Base-by-base conservation (phyloP, 163 green algal genomes). In the Trebouxia gelatinosa region DNA sequence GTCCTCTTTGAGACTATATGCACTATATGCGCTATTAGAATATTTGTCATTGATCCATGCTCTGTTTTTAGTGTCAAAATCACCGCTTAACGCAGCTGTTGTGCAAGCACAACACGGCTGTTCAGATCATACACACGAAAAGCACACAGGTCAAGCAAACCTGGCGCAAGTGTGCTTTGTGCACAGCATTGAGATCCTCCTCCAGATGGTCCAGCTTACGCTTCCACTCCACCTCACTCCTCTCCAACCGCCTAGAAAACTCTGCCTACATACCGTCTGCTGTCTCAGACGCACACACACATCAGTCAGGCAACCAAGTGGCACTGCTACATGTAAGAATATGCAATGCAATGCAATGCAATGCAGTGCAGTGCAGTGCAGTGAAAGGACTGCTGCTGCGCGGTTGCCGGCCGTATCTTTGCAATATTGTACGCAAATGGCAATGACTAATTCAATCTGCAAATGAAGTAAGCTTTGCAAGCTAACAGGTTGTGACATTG, bases 381-480 rank as follows among this genome's bases (percentile, higher is more conserved):
- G 9, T 54, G 13, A 9, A 54, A n/a, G n/a, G n/a, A n/a, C n/a
- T n/a, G n/a, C n/a, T n/a, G n/a, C n/a, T n/a, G n/a, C n/a, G n/a
- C n/a, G n/a, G n/a, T n/a, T n/a, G n/a, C n/a, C n/a, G n/a, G 6
- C 16, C n/a, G 57, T 16, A 7, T 66, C 11, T 9, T 66, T 6
- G 31, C 34, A 28, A 13, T 13, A n/a, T 9, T 38, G n/a, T 38
- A 6, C 7, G 57, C 57, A 28, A 7, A 66, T 28, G 34, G 64
- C 64, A 23, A 51, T 74, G 64, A 35, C 68, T 38, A 2, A 9
- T 54, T 29, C 4, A 31, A 71, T 43, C 79, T 76, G n/a, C 79
- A 93, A 87, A 90, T 98, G 11, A 97, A 97, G 93, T 89, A 98
- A 67, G 93, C 93, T n/a, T 83, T 98, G 37, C 78, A 87, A 5